Evolutionary conservation across 441 rosid species (phyloP), one percentile per base, ranked within the genome.

Genomic region (Euphorbia celastroides): DNA sequence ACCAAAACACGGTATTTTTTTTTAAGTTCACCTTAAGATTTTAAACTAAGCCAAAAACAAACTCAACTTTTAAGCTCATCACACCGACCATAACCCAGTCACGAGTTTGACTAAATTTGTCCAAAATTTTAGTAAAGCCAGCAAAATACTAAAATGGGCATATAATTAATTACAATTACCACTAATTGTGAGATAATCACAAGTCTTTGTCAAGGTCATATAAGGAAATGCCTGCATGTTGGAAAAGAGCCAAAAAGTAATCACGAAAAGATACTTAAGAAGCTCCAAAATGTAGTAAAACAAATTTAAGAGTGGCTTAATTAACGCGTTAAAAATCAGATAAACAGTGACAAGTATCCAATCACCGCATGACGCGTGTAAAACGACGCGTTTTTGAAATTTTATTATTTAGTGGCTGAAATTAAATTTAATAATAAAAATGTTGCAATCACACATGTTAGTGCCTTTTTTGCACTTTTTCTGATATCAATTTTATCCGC

Each of bases 221-320:
- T 8, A 22, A 46, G 48, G 16, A 16, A 34, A 20, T 34, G n/a
- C n/a, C n/a, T 17, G 48, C 59, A 20, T 13, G 34, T 62, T 30
- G 70, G 60, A 57, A 60, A 54, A 51, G 25, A n/a, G n/a, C n/a
- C n/a, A n/a, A n/a, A n/a, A n/a, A n/a, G n/a, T 28, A 27, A 52
- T 75, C 79, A 68, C 79, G 77, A 65, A 79, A 70, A 75, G 69
- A 56, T 44, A 34, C 57, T 32, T 34, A 11, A 28, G 5, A 63
- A 59, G 11, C 74, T 63, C 67, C 69, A 60, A 61, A 46, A 42
- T 28, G 1, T 61, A 57, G 62, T 44, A n/a, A 55, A 66, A 22
- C 64, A 70, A 70, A 63, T 41, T 31, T 25, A 42, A 5, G 22
- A 63, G 20, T 59, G 52, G 52, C 65, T 26, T 38, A 57, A 50